phyloP scores from a whole-genome alignment of 805 yeast species.

The Wickerhamomyces chambardii region DNA sequence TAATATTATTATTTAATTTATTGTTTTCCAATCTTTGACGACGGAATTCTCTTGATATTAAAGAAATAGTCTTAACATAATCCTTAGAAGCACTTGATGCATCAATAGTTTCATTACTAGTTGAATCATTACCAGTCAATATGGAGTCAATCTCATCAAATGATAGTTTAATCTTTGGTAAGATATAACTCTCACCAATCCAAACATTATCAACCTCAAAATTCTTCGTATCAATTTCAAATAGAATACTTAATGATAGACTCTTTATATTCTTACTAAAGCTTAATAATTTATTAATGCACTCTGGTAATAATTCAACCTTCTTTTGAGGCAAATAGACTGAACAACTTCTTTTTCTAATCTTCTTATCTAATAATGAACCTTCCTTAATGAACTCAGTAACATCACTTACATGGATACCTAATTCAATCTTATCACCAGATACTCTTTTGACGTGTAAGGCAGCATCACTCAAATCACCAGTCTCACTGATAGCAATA shows the following conservation, averaged over 20 bases:
- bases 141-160: constrained; percentile 49
- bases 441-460: constrained; percentile 63
- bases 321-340: constrained; percentile 79
- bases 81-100: constrained; percentile 41
- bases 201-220: constrained; percentile 69
- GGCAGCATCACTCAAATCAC: constrained; percentile 63
- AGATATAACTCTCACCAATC: constrained; percentile 64
- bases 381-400: constrained; percentile 65
- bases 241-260: constrained; percentile 69
- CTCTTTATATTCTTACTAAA: constrained; percentile 51
- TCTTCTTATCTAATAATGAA: constrained; percentile 75
- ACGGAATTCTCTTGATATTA: constrained; percentile 61
- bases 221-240: constrained; percentile 65
- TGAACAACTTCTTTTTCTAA: constrained; percentile 83
- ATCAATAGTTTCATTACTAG: constrained; percentile 1
- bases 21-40: constrained; percentile 53
- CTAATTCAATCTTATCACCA: constrained; percentile 62
- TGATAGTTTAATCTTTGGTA: constrained; percentile 49
- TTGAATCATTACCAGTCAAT: constrained; percentile 20
- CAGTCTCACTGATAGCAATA: constrained; percentile 53
- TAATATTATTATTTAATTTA: constrained; percentile 33
- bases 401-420: constrained; percentile 80
- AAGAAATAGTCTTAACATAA: constrained; percentile 52
- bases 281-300: constrained; percentile 49
- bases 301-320: constrained; percentile 57